Evolutionary conservation across 305 asterid species (phyloP), one percentile per base, ranked within the genome.

Genomic region (Andrographis paniculata): DNA sequence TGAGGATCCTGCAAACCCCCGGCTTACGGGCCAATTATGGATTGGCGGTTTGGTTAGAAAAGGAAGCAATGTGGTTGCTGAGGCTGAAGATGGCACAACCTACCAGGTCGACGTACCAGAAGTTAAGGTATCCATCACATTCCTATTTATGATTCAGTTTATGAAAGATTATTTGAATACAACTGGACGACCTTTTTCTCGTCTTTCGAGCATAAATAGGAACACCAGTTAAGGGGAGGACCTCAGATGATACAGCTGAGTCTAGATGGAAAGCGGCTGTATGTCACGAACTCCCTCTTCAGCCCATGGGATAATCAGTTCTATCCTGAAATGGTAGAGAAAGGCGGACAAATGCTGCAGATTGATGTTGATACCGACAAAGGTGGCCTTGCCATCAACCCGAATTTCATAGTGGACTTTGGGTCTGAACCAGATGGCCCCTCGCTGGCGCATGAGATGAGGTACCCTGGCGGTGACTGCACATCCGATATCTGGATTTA

Each of bases 391-490:
- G 55, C 51, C 17, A 59, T 87, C 45, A 91, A 91, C 62, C 71
- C 77, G 0, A 61, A 67, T 6, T 80, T 91, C 69, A 77, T 83
- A 5, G 93, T 91, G 51, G 95, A 91, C 64, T 87, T 87, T 14
- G 94, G 91, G 17, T 55, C 82, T 5, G 99, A 91, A 53, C 95
- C 96, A 1, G 84, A 79, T 19, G 99, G 96, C 49, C 87, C 99
- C 9, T 70, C 95, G 15, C 63, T 91, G 67, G 95, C 95, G 0
- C 96, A 91, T 43, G 99, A 91, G 41, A 91, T 91, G 99, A 75
- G 99, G 30, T 91, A 91, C 76, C 99, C 96, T 0, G 99, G 99
- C 14, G 99, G 99, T 18, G 99, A 91, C 67, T 91, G 99, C 87
- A 91, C 99, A 17, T 91, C 99, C 2, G 99, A 91, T 51, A 91